A percentile compares a stretch with the other conserved stretches of the same genome.
Conservation (phyloP, 2,329 filamentous ascomycete species). For the Penicillium sp. region DNA sequence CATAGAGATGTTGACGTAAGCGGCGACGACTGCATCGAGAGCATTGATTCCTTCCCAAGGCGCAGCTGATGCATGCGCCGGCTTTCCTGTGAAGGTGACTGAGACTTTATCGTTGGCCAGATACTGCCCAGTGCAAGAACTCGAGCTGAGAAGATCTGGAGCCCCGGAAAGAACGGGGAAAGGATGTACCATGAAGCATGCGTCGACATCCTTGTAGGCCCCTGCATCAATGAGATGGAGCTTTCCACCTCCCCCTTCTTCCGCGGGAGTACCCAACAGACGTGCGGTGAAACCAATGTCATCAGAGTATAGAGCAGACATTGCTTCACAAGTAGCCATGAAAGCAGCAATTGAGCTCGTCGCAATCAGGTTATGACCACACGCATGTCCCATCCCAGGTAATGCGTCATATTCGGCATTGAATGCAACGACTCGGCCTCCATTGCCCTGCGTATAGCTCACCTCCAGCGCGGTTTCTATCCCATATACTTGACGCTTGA, state of each 20-base stretch:
- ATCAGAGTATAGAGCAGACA: conserved; percentile 10
- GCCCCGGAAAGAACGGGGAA: conserved; percentile 12
- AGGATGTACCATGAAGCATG: conserved; percentile 39
- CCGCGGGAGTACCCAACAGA: conserved; percentile 30
- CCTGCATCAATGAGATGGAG: conserved; percentile 38
- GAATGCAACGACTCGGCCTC: conserved; percentile 25
- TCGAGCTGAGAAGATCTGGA: conserved; percentile 7
- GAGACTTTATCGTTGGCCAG: conserved; percentile 32
- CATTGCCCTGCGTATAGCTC: conserved; percentile 27
- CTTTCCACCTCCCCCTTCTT: conserved; percentile 32
- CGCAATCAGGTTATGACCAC: conserved; percentile 31
- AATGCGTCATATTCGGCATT: conserved; percentile 36
- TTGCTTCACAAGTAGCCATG: conserved; percentile 21
- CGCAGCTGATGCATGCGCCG: conserved; percentile 54
- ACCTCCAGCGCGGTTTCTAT: conserved; percentile 12
- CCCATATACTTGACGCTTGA: conserved; percentile 13
- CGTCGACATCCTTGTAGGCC: conserved; percentile 34
- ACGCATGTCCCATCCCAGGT: conserved; percentile 30
- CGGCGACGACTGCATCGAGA: conserved; percentile 54
- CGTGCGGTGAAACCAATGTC: conserved; percentile 14
- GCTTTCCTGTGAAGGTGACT: conserved; percentile 49
- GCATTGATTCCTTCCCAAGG: conserved; percentile 60
- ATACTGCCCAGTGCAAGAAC: conserved; percentile 9
- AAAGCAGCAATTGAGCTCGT: conserved; percentile 27
- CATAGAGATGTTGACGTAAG: conserved; percentile 45